These are phyloP conservation scores for Neurospora sp. DNA, from an alignment of 495 filamentous ascomycete species.

Conservation along the genomic window DNA sequence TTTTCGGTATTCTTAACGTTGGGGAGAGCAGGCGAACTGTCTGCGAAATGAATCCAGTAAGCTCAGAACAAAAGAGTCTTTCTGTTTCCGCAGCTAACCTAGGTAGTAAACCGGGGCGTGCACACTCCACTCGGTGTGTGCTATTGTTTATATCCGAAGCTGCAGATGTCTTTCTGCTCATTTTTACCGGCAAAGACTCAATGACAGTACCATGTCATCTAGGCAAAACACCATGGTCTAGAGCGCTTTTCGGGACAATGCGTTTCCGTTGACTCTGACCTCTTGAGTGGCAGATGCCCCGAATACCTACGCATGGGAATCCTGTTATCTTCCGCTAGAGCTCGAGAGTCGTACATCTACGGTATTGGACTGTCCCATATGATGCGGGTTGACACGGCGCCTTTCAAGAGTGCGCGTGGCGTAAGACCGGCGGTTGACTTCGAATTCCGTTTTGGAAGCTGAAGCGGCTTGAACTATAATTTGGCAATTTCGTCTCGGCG, in stretches of 20 bases:
- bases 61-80: not conserved
- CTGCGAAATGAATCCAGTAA: not conserved
- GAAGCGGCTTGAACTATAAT: not conserved
- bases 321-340: not conserved
- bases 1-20: not conserved
- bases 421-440: not conserved
- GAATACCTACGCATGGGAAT: not conserved
- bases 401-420: not conserved
- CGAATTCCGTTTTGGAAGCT: not conserved
- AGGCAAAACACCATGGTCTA: not conserved
- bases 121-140: not conserved
- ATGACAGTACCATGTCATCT: not conserved
- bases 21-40: not conserved
- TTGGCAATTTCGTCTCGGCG: not conserved
- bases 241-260: not conserved
- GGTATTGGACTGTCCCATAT: not conserved
- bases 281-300: not conserved
- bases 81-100: not conserved
- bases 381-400: not conserved
- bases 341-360: not conserved
- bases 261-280: not conserved
- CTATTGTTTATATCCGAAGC: not conserved
- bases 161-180: not conserved
- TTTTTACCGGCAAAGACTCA: not conserved
- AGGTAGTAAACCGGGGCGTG: not conserved